These are phyloP conservation scores for Coprinopsis cinerea DNA, from an alignment of 768 basidiomycete species.

Conservation along the genomic window DNA sequence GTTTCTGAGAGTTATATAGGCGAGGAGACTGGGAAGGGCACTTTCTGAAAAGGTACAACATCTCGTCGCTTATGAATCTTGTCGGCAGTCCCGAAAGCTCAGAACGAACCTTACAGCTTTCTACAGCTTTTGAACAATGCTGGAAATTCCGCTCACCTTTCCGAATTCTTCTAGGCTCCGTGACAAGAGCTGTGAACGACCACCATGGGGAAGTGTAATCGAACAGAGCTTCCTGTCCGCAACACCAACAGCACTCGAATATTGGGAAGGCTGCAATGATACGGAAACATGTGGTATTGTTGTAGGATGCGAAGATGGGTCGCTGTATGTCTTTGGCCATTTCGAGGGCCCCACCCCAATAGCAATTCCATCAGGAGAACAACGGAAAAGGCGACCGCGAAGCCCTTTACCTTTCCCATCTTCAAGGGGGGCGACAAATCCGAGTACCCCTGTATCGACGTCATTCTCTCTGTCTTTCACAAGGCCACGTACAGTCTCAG, in stretches of 20 bases:
- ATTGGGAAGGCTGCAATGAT: constrained; percentile 19
- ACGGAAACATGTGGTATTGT: constrained; percentile 21
- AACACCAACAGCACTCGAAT: constrained; percentile 25
- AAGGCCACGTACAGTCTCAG: constrained; percentile 55
- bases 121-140: not conserved
- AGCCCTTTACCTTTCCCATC: constrained; percentile 23
- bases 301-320: constrained; percentile 39
- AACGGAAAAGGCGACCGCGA: constrained; percentile 1
- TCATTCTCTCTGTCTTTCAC: constrained; percentile 43
- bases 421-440: constrained; percentile 29
- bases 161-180: constrained; percentile 17
- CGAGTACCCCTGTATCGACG: constrained; percentile 23
- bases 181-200: constrained; percentile 9
- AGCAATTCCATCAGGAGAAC: constrained; percentile 13
- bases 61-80: no score
- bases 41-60: no score
- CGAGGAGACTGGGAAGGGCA: no score
- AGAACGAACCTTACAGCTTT: not conserved
- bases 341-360: constrained; percentile 4
- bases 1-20: no score
- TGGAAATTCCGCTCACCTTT: constrained; percentile 31
- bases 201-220: constrained; percentile 14
- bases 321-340: constrained; percentile 35
- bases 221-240: constrained; percentile 29
- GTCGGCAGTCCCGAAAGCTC: no score